These are phyloP conservation scores for Tilletia caries DNA, from an alignment of 1,284 basidiomycete species.

Conservation along the genomic window DNA sequence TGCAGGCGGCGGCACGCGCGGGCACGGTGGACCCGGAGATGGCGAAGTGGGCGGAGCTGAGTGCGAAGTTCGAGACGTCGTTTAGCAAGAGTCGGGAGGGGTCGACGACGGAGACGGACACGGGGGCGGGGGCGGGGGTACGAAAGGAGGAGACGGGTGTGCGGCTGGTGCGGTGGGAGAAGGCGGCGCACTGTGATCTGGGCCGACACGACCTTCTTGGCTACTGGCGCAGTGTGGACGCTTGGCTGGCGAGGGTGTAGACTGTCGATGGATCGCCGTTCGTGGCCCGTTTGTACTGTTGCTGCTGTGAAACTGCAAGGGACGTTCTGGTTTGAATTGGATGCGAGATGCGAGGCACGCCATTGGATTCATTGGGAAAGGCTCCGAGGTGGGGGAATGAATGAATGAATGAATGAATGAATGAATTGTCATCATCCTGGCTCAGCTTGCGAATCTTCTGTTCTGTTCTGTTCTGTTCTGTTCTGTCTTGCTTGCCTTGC, in stretches of 20 bases:
- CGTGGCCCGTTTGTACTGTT: not conserved
- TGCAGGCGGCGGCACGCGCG: not conserved
- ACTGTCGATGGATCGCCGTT: too few species aligned
- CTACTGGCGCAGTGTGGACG: constrained; percentile 30
- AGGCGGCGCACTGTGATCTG: constrained; percentile 39
- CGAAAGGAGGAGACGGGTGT: constrained; percentile 16
- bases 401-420: too few species aligned
- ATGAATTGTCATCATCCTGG: constrained; percentile 1
- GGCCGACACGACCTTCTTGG: constrained; percentile 34
- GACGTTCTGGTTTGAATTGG: too few species aligned
- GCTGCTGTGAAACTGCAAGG: not conserved
- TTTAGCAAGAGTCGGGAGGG: not conserved
- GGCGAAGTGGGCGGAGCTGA: constrained; percentile 8
- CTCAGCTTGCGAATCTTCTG: too few species aligned
- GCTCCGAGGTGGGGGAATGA: too few species aligned
- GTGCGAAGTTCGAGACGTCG: constrained; percentile 8
- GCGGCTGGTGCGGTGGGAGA: constrained; percentile 36
- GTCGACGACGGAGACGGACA: not conserved
- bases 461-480: too few species aligned
- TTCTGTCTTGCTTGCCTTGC: too few species aligned
- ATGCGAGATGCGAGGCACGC: too few species aligned
- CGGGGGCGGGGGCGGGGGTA: not conserved
- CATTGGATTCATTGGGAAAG: too few species aligned
- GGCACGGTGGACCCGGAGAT: not conserved
- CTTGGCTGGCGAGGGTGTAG: not conserved